Percentiles rank a stretch among this genome's conserved stretches.
These are phyloP conservation scores for Cetradonia linearis DNA, from an alignment of 495 filamentous ascomycete species.

Conservation along the genomic window DNA sequence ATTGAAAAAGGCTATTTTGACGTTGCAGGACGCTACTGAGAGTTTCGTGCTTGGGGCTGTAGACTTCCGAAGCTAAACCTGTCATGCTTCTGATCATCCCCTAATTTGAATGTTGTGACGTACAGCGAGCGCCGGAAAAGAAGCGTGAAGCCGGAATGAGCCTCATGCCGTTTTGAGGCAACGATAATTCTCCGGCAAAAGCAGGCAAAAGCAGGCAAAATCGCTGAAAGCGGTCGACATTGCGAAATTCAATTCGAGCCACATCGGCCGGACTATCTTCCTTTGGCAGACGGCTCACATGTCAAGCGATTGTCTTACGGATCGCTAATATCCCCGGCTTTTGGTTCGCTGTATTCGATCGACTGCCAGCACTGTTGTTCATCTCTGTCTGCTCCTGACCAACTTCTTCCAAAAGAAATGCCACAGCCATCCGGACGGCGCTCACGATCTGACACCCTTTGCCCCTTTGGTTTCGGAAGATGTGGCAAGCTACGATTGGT, in stretches of 20 bases:
- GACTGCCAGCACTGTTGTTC: not conserved
- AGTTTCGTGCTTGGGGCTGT: slow-evolving; percentile 9
- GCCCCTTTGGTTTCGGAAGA: not conserved
- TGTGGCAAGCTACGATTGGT: slow-evolving; percentile 8
- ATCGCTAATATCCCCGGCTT: not conserved
- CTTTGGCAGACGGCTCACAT: not conserved
- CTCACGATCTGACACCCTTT: not conserved
- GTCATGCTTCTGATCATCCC: not conserved
- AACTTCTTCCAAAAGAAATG: not conserved
- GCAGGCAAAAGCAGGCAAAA: slow-evolving; percentile 5
- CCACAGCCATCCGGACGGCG: not conserved
- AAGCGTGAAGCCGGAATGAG: not conserved
- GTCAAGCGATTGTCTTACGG: not conserved
- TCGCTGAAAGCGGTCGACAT: slow-evolving; percentile 1
- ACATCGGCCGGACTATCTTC: not conserved
- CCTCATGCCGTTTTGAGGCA: not conserved
- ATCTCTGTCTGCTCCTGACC: not conserved
- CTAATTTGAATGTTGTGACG: not conserved
- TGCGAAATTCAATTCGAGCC: slow-evolving; percentile 9
- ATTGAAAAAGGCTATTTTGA: not conserved
- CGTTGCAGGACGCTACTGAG: slow-evolving; percentile 7
- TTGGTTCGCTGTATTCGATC: not conserved
- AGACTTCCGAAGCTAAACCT: slow-evolving; percentile 7
- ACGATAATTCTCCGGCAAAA: not conserved
- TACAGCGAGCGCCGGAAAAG: not conserved